Evolutionary conservation across 1,284 basidiomycete species (phyloP).

Genomic region (Apiotrichum laibachii): DNA sequence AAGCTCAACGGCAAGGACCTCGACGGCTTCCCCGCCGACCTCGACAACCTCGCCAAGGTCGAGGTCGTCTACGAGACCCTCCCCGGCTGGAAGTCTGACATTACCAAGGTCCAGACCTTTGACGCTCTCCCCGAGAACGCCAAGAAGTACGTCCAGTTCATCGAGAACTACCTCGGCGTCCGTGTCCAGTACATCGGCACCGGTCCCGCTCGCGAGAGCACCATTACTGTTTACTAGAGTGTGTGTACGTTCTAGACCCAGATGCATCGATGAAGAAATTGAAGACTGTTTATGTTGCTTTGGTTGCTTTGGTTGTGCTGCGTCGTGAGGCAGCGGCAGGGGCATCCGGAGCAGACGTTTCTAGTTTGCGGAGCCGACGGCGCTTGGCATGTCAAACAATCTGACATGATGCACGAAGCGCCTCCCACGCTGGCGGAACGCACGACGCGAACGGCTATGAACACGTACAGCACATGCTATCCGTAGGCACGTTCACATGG

Average conservation of each 20-base stretch:
- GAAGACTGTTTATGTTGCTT: not conserved
- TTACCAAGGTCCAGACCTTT: slow-evolving; percentile 65
- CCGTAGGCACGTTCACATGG: too few species aligned
- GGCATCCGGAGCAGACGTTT: too few species aligned
- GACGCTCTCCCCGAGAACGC: slow-evolving; percentile 80
- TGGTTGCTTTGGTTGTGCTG: too few species aligned
- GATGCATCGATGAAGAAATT: not conserved
- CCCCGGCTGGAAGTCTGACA: slow-evolving; percentile 87
- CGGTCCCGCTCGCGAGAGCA: slow-evolving; percentile 48
- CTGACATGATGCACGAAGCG: too few species aligned
- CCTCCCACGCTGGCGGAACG: too few species aligned
- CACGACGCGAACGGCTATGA: too few species aligned
- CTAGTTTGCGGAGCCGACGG: too few species aligned
- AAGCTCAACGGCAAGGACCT: slow-evolving; percentile 73
- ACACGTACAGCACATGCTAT: too few species aligned
- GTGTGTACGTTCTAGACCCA: not conserved
- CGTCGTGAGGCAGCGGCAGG: too few species aligned
- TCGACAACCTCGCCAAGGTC: slow-evolving; percentile 75
- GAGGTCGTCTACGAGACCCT: slow-evolving; percentile 87
- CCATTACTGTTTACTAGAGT: slow-evolving; percentile 33
- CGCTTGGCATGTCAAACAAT: too few species aligned
- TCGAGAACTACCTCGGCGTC: slow-evolving; percentile 76
- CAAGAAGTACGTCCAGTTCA: slow-evolving; percentile 81
- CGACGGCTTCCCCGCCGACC: slow-evolving; percentile 85
- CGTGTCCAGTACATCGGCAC: slow-evolving; percentile 62